Percentiles rank a stretch among this genome's conserved stretches.
These are phyloP conservation scores for Ophiosphaerella herpotricha DNA, from an alignment of 2,329 filamentous ascomycete genomes.

Conservation along the genomic window DNA sequence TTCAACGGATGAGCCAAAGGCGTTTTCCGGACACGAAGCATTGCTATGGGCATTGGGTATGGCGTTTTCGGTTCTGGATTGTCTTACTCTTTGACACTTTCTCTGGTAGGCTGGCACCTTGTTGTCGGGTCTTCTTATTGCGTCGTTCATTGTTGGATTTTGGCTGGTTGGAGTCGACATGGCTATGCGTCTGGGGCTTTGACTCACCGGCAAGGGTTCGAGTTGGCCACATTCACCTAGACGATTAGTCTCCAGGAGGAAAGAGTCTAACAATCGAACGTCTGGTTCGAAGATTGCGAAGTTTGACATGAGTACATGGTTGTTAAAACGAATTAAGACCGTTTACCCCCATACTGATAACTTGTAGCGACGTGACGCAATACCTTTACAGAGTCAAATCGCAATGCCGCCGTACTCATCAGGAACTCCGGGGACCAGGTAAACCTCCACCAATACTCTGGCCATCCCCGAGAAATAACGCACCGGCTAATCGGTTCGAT, in stretches of 20 bases:
- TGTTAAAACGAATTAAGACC: no score
- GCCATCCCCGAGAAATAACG: no score
- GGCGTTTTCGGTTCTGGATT: neutral
- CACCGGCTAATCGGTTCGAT: no score
- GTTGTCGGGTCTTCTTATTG: neutral
- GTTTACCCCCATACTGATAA: no score
- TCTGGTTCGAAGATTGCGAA: no score
- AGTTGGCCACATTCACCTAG: conserved; percentile 7
- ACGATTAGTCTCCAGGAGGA: no score
- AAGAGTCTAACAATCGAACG: no score
- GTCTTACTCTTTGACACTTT: neutral
- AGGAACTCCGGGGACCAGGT: no score
- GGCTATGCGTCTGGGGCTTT: conserved; percentile 4
- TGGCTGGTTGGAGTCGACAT: neutral
- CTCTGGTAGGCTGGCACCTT: neutral
- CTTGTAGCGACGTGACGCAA: no score
- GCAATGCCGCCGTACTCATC: no score
- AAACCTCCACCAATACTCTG: no score
- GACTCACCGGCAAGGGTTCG: conserved; percentile 15
- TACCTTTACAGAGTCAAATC: no score
- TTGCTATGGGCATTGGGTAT: conserved; percentile 8
- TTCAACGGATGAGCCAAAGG: neutral
- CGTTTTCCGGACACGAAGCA: conserved; percentile 2
- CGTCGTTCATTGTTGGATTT: neutral
- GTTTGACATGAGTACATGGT: neutral